These are phyloP conservation scores for Cutaneotrichosporon sp. DNA, from an alignment of 1,284 basidiomycete species.

Conservation along the genomic window DNA sequence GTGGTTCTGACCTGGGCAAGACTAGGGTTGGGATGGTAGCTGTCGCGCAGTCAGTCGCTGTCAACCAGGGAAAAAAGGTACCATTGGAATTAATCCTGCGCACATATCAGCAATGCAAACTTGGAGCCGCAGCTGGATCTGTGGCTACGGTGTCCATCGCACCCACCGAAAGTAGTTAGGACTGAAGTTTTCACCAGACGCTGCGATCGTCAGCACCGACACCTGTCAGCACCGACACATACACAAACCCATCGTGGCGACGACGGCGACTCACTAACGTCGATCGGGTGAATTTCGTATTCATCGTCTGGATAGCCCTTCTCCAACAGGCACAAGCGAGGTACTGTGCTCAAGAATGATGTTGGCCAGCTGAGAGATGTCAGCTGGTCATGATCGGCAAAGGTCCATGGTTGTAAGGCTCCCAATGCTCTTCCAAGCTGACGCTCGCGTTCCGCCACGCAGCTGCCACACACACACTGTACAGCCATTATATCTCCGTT, in stretches of 20 bases:
- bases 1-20: not conserved
- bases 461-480: not conserved
- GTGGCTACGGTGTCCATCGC: not conserved
- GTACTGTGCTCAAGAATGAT: conserved; percentile 48
- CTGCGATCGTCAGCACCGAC: conserved; percentile 19
- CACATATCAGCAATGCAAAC: not conserved
- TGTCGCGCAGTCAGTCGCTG: not conserved
- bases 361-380: conserved; percentile 37
- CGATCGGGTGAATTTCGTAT: conserved; percentile 44
- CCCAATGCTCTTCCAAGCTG: no score
- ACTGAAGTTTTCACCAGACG: conserved; percentile 51
- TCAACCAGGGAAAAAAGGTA: not conserved
- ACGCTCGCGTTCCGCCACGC: no score
- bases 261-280: conserved; percentile 38
- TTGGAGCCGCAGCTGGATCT: no score
- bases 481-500: no score
- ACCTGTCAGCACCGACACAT: no score
- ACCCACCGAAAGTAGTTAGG: conserved; percentile 48
- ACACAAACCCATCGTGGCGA: no score
- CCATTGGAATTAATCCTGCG: not conserved
- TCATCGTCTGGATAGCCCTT: conserved; percentile 50
- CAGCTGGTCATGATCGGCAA: not conserved
- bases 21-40: not conserved
- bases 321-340: conserved; percentile 46
- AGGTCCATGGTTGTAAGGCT: no score